Conservation (phyloP, 768 basidiomycete genomes). For the Suillus paluster region DNA sequence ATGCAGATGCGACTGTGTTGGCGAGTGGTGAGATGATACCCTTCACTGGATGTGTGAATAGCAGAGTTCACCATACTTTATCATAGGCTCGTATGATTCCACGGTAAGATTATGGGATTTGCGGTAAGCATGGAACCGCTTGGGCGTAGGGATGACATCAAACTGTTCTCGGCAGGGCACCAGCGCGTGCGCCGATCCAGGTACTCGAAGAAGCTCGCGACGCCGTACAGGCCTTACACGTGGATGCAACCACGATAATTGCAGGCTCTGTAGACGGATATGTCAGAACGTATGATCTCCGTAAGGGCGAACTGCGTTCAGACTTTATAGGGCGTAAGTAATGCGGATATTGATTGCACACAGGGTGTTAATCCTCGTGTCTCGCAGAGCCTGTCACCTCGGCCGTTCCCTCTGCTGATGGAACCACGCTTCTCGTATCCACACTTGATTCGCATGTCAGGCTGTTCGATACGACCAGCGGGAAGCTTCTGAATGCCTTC, state of each 20-base stretch:
- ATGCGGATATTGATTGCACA: not conserved
- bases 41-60: not conserved
- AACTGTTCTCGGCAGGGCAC: constrained; percentile 51
- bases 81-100: constrained; percentile 88
- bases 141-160: not conserved
- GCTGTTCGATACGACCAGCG: constrained; percentile 82
- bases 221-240: constrained; percentile 78
- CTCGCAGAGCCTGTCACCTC: constrained; percentile 82
- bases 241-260: constrained; percentile 67
- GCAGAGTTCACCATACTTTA: not conserved
- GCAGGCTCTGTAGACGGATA: constrained; percentile 91
- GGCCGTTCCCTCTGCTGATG: constrained; percentile 78
- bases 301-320: constrained; percentile 86
- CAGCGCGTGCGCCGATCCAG: constrained; percentile 87
- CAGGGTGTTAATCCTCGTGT: not conserved
- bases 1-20: constrained; percentile 82
- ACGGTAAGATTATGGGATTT: constrained; percentile 93
- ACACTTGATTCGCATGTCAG: constrained; percentile 86
- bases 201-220: constrained; percentile 87
- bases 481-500: constrained; percentile 86
- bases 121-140: constrained; percentile 51
- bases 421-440: constrained; percentile 78
- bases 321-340: constrained; percentile 90
- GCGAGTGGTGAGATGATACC: constrained; percentile 71
- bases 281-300: constrained; percentile 92